These are phyloP conservation scores for Mucor sp. DNA, from an alignment of 371 early-diverging fungal species.

Conservation along the genomic window DNA sequence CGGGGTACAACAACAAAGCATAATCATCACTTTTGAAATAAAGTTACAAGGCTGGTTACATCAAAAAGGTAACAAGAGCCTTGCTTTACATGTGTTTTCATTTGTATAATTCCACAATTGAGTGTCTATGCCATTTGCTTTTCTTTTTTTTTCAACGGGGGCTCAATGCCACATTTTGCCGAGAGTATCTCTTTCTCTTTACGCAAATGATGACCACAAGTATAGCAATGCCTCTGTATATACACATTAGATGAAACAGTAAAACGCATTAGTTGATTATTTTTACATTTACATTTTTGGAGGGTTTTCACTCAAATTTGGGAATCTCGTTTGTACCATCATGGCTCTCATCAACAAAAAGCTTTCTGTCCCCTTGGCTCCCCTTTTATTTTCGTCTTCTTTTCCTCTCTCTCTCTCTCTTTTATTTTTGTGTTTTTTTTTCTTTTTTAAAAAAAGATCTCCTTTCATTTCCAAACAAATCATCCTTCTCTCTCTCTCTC, in stretches of 20 bases:
- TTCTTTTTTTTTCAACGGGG: background rate
- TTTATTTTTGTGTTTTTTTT: background rate
- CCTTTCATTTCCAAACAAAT: conserved; percentile 1
- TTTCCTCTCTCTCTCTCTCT: conserved; percentile 8
- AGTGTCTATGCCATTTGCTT: too few relatives aligned
- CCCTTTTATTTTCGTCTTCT: conserved; percentile 2
- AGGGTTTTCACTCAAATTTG: conserved; percentile 2
- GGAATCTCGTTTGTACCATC: background rate
- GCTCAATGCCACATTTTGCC: background rate
- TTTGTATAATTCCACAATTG: background rate
- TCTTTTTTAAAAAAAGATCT: background rate
- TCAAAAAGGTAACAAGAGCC: background rate
- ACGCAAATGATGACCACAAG: background rate
- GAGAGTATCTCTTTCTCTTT: background rate
- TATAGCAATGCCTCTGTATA: too few relatives aligned
- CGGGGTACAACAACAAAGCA: conserved; percentile 1
- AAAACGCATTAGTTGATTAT: conserved; percentile 3
- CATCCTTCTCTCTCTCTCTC: background rate
- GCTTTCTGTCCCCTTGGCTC: background rate
- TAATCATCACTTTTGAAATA: background rate
- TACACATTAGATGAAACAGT: conserved; percentile 13
- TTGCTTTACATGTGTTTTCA: background rate
- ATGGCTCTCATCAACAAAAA: background rate
- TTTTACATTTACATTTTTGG: conserved; percentile 19
- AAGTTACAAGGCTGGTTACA: background rate